Conservation (phyloP, 1,284 basidiomycete genomes). For the Quambalaria eucalypti region DNA sequence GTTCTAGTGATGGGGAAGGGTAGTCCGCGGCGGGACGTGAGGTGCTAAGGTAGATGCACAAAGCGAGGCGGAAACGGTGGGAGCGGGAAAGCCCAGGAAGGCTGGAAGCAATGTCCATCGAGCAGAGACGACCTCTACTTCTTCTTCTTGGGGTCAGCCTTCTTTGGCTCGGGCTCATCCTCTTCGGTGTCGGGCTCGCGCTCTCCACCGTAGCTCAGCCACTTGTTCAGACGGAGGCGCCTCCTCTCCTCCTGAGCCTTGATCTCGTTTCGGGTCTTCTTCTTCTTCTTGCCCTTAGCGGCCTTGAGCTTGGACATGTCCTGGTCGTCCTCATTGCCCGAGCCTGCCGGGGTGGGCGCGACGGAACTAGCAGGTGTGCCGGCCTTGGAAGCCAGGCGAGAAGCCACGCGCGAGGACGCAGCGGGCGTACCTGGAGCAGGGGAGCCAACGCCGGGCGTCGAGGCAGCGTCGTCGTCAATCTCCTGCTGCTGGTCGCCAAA, state of each 20-base stretch:
- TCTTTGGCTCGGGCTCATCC: constrained; percentile 13
- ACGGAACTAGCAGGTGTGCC: constrained; percentile 47
- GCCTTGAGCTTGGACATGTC: constrained; percentile 46
- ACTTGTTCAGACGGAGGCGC: constrained; percentile 35
- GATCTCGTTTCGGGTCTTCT: constrained; percentile 44
- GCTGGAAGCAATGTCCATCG: too few relatives aligned
- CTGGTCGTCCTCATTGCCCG: constrained; percentile 48
- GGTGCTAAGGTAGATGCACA: too few relatives aligned
- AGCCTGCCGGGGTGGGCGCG: constrained; percentile 48
- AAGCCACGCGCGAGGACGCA: constrained; percentile 49
- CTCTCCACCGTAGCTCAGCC: constrained; percentile 39
- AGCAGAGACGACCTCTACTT: too few relatives aligned
- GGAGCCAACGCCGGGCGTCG: constrained; percentile 65
- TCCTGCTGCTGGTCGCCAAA: constrained; percentile 49
- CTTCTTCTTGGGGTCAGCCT: background rate
- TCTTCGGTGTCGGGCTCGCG: constrained; percentile 44
- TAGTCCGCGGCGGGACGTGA: too few relatives aligned
- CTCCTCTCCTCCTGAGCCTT: constrained; percentile 45
- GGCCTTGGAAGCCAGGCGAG: constrained; percentile 43
- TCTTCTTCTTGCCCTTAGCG: constrained; percentile 46
- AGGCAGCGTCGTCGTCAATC: constrained; percentile 47
- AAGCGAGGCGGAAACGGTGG: too few relatives aligned
- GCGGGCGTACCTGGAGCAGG: constrained; percentile 51
- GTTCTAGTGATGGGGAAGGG: too few relatives aligned
- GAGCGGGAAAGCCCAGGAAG: too few relatives aligned